These are phyloP conservation scores for Phoma sp. DNA, from an alignment of 2,329 filamentous ascomycete species.

Conservation along the genomic window DNA sequence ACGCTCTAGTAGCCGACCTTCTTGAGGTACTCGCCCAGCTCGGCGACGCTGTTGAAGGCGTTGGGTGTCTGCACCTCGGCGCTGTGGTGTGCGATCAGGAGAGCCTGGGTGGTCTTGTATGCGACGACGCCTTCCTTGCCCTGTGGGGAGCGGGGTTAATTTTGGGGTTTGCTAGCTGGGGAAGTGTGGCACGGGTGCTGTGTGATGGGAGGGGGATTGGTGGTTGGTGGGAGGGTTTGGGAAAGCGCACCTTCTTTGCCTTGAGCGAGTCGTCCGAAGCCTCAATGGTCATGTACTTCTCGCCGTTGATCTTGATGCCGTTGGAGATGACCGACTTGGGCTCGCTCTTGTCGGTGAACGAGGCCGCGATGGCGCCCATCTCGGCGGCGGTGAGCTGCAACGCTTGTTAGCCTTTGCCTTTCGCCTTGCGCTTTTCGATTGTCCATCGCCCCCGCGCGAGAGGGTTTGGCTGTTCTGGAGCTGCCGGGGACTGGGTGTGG, in stretches of 20 bases:
- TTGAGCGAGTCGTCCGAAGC: conserved; percentile 81
- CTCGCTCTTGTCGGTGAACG: conserved; percentile 61
- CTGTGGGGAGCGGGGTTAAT: conserved; percentile 48
- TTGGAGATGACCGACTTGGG: conserved; percentile 71
- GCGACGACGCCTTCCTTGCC: conserved; percentile 82
- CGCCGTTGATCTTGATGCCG: conserved; percentile 76
- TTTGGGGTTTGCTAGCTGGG: neutral
- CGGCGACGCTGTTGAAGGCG: conserved; percentile 78
- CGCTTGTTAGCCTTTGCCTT: conserved; percentile 15
- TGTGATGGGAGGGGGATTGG: neutral
- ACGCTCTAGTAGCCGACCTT: conserved; percentile 71
- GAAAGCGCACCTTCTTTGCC: conserved; percentile 74
- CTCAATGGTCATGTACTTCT: conserved; percentile 78
- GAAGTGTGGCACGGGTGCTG: neutral
- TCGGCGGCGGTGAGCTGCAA: conserved; percentile 59
- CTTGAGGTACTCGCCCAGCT: conserved; percentile 86
- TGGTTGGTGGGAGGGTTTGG: no score
- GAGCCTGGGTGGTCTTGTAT: conserved; percentile 85
- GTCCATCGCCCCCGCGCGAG: no score
- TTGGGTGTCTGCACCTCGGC: conserved; percentile 76
- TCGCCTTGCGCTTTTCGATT: neutral
- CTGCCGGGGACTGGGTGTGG: no score
- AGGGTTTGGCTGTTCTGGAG: no score
- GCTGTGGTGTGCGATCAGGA: conserved; percentile 86
- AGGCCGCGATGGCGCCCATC: conserved; percentile 60